phyloP scores from a whole-genome alignment of 257 asterid genomes.

The Mentha longifolia region DNA sequence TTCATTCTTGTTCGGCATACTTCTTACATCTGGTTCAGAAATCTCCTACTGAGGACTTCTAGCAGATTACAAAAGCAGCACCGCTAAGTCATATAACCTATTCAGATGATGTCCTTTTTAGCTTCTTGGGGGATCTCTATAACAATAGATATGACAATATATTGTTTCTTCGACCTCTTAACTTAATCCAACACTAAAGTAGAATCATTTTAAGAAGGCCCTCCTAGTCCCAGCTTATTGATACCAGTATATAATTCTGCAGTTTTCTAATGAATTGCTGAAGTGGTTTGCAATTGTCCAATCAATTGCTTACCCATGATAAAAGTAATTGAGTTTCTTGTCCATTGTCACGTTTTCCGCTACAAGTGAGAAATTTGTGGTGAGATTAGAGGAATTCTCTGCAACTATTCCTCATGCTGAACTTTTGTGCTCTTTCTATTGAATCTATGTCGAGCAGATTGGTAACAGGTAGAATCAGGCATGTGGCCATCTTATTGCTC shows the following conservation, averaged over 20 bases:
- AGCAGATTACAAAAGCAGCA: neutral
- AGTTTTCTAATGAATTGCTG: conserved; percentile 18
- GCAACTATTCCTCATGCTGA: conserved; percentile 22
- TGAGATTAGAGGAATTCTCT: neutral
- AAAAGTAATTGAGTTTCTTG: conserved; percentile 15
- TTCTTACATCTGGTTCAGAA: conserved; percentile 12
- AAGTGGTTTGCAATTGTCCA: neutral
- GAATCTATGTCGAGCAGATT: conserved; percentile 23
- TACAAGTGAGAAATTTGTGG: neutral
- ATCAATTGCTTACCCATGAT: neutral
- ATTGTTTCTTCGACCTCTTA: conserved; percentile 3
- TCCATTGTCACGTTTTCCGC: conserved; percentile 13
- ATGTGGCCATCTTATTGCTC: neutral
- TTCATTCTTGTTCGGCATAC: neutral
- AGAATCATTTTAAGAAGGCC: conserved; percentile 6
- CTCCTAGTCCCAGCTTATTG: conserved; percentile 19
- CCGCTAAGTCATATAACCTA: conserved; percentile 16
- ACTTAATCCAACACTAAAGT: conserved; percentile 7
- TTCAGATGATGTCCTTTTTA: neutral
- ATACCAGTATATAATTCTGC: conserved; percentile 6
- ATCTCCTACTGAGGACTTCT: conserved; percentile 9
- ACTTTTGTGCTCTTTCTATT: conserved; percentile 18
- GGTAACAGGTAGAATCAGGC: conserved; percentile 6
- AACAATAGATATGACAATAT: neutral
- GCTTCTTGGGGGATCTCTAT: conserved; percentile 19